These are phyloP conservation scores for Arachis monticola DNA, from an alignment of 331 rosid species.

Conservation along the genomic window DNA sequence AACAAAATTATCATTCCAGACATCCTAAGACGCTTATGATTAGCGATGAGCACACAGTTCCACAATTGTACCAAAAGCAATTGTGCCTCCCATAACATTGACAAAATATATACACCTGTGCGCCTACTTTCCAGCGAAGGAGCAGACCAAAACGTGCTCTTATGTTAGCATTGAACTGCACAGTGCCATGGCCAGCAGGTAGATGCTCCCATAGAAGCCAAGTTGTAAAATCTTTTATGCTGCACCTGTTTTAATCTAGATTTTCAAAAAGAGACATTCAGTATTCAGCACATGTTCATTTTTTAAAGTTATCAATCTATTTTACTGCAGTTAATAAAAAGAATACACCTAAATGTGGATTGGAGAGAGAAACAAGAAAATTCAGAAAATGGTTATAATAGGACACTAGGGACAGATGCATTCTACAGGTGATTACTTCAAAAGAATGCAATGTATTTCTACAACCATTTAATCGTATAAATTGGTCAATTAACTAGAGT, in stretches of 20 bases:
- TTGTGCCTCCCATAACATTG: constrained; percentile 28
- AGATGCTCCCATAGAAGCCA: constrained; percentile 34
- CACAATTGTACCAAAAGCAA: constrained; percentile 27
- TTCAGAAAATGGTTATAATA: neutral
- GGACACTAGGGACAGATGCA: neutral
- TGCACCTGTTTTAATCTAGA: constrained; percentile 41
- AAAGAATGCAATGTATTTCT: neutral
- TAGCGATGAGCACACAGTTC: constrained; percentile 27
- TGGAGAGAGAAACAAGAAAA: neutral
- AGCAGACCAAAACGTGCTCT: constrained; percentile 33
- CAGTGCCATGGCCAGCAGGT: constrained; percentile 46
- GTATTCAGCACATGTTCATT: constrained; percentile 5
- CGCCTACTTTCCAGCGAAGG: constrained; percentile 32
- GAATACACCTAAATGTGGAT: neutral
- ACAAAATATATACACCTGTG: constrained; percentile 42
- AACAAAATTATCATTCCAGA: constrained; percentile 16
- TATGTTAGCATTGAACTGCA: constrained; percentile 39
- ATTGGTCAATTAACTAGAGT: no score
- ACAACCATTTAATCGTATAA: no score
- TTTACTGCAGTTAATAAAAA: constrained; percentile 14
- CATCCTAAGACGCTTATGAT: constrained; percentile 27
- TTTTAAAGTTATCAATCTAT: neutral
- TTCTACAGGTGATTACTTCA: neutral
- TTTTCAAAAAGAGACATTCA: constrained; percentile 14
- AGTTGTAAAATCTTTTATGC: constrained; percentile 14